Evolutionary conservation across 495 filamentous ascomycete genomes (phyloP).

Genomic region (Lophiotrema nucula): DNA sequence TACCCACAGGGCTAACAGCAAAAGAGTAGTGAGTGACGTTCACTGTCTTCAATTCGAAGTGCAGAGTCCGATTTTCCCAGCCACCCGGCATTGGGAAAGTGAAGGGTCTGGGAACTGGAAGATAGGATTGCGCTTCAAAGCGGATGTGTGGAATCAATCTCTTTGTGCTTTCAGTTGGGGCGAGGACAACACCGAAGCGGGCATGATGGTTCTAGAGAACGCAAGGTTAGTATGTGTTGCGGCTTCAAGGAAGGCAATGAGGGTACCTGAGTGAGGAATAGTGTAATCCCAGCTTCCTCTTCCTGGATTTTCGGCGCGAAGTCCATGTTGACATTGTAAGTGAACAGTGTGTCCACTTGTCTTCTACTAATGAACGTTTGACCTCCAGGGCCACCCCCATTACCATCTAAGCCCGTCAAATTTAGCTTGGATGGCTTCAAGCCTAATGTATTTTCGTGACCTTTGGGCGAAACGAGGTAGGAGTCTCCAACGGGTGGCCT

Average conservation of each 20-base stretch:
- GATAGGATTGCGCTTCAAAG: conserved; percentile 27
- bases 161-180: conserved; percentile 4
- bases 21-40: conserved; percentile 51
- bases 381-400: conserved; percentile 31
- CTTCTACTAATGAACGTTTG: conserved; percentile 50
- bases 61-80: conserved; percentile 42
- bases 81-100: conserved; percentile 42
- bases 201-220: conserved; percentile 51
- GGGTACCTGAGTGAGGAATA: conserved; percentile 45
- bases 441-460: conserved; percentile 42
- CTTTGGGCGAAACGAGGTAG: conserved; percentile 46
- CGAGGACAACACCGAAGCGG: conserved; percentile 48
- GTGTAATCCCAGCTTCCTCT: conserved; percentile 40
- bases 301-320: conserved; percentile 41
- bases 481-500: conserved; percentile 43
- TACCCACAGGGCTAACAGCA: conserved; percentile 42
- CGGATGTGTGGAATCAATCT: conserved; percentile 25
- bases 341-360: conserved; percentile 53
- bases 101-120: conserved; percentile 34
- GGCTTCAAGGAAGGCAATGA: neutral
- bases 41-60: conserved; percentile 47
- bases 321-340: conserved; percentile 45
- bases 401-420: conserved; percentile 41
- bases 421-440: conserved; percentile 48
- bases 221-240: conserved; percentile 12